phyloP scores from a whole-genome alignment of 2,329 filamentous ascomycete species.

The Penicillium concentricum region DNA sequence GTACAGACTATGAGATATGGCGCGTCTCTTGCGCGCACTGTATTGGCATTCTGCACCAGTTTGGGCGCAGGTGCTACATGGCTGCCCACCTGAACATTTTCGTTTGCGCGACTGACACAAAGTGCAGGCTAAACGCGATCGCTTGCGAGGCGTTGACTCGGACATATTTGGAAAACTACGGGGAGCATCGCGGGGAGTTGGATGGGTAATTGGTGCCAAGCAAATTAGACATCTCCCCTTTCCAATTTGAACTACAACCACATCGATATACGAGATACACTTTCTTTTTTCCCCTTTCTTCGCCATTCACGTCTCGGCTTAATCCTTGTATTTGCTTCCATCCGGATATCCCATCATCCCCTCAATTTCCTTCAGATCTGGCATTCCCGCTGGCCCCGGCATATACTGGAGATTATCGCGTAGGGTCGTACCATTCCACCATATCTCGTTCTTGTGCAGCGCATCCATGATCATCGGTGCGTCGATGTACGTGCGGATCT shows the following conservation, averaged over 20 bases:
- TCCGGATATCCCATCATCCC: conserved; percentile 29
- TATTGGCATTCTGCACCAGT: conserved; percentile 57
- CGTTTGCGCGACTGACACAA: conserved; percentile 57
- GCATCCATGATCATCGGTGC: conserved; percentile 28
- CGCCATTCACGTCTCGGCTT: background rate
- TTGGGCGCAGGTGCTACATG: conserved; percentile 54
- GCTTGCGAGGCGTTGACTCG: conserved; percentile 33
- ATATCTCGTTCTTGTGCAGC: conserved; percentile 34
- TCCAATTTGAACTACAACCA: background rate
- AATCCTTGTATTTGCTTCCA: conserved; percentile 27
- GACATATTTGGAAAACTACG: conserved; percentile 21
- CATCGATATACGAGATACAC: background rate
- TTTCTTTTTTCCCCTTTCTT: background rate
- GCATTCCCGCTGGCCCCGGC: conserved; percentile 35
- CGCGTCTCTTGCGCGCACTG: conserved; percentile 35
- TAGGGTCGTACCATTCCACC: conserved; percentile 33
- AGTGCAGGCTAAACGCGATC: conserved; percentile 50
- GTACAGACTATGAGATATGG: conserved; percentile 20
- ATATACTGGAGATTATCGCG: conserved; percentile 32
- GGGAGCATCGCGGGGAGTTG: conserved; percentile 2
- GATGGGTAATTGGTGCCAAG: conserved; percentile 5
- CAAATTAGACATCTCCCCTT: background rate
- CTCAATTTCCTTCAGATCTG: conserved; percentile 28
- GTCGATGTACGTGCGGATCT: conserved; percentile 36
- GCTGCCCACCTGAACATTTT: conserved; percentile 55